These are phyloP conservation scores for Lasiosphaeria ovina DNA, from an alignment of 495 filamentous ascomycete species.

Conservation along the genomic window DNA sequence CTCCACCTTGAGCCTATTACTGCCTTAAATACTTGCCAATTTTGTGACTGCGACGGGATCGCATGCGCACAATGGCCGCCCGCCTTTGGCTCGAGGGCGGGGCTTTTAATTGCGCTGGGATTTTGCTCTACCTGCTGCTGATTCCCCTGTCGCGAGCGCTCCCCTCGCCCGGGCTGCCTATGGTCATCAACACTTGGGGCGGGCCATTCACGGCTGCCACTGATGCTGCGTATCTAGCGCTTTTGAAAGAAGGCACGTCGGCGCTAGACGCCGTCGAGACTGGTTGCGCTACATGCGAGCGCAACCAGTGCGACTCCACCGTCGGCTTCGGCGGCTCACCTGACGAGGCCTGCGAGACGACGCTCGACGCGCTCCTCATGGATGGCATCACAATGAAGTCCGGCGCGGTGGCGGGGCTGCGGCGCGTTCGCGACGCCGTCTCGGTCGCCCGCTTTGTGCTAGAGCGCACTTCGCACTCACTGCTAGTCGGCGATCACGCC, in stretches of 20 bases:
- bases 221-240: slow-evolving; percentile 43
- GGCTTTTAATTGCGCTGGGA: too few species aligned
- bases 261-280: slow-evolving; percentile 44
- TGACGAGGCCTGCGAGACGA: slow-evolving; percentile 48
- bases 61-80: too few species aligned
- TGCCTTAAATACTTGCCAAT: too few species aligned
- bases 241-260: slow-evolving; percentile 31
- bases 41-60: too few species aligned
- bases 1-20: too few species aligned
- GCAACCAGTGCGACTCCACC: slow-evolving; percentile 44
- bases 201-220: slow-evolving; percentile 47
- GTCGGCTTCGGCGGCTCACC: slow-evolving; percentile 50
- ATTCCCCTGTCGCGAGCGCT: neutral
- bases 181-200: slow-evolving; percentile 49
- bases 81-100: too few species aligned
- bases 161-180: slow-evolving; percentile 33
- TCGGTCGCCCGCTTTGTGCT: slow-evolving; percentile 47
- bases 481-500: slow-evolving; percentile 46
- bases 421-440: slow-evolving; percentile 42
- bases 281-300: slow-evolving; percentile 46
- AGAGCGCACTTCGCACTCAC: slow-evolving; percentile 43
- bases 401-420: slow-evolving; percentile 45
- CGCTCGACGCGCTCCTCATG: slow-evolving; percentile 48
- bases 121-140: neutral
- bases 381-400: slow-evolving; percentile 46